phyloP scores from a whole-genome alignment of 805 yeast species.

The Ogataea nonfermentans region DNA sequence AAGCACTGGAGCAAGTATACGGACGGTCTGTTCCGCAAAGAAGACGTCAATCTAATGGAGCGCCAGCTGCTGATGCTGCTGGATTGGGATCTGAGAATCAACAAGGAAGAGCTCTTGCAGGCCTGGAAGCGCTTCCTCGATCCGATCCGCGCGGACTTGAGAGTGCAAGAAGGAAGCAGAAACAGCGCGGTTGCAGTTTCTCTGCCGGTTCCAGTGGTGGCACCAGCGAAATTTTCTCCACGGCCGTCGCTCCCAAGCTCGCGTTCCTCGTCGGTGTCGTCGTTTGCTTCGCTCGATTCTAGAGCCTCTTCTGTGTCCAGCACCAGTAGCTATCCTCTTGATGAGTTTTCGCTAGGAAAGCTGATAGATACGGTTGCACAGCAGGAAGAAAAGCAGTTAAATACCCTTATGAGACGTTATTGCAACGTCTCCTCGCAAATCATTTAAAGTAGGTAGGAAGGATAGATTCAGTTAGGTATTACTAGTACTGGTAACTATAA shows the following conservation, averaged over 20 bases:
- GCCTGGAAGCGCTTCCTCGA: slow-evolving; percentile 46
- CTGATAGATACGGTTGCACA: slow-evolving; percentile 34
- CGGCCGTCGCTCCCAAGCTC: slow-evolving; percentile 12
- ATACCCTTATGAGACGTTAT: slow-evolving; percentile 34
- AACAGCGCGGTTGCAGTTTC: slow-evolving; percentile 25
- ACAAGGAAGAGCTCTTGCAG: slow-evolving; percentile 41
- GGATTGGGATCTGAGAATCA: slow-evolving; percentile 64
- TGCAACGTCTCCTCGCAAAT: slow-evolving; percentile 23
- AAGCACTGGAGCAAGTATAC: slow-evolving; percentile 78
- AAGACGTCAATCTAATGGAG: slow-evolving; percentile 79
- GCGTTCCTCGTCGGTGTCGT: slow-evolving; percentile 23
- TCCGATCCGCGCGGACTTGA: slow-evolving; percentile 45
- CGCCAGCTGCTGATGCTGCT: slow-evolving; percentile 66
- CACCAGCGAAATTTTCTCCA: slow-evolving; percentile 2
- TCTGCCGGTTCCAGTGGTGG: slow-evolving; percentile 18
- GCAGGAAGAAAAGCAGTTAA: slow-evolving; percentile 35
- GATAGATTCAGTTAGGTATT: not conserved
- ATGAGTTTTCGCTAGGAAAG: slow-evolving; percentile 25
- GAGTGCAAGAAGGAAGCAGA: slow-evolving; percentile 32
- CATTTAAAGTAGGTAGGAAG: slow-evolving; percentile 2
- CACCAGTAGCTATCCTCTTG: slow-evolving; percentile 13
- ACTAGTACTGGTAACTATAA: no score
- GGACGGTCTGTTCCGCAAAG: slow-evolving; percentile 64
- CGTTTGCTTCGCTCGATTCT: slow-evolving; percentile 25
- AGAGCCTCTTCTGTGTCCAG: slow-evolving; percentile 34